Evolutionary conservation across 2,329 filamentous ascomycete species (phyloP), one percentile per base, ranked within the genome.

Genomic region (Fusarium nelsonii): DNA sequence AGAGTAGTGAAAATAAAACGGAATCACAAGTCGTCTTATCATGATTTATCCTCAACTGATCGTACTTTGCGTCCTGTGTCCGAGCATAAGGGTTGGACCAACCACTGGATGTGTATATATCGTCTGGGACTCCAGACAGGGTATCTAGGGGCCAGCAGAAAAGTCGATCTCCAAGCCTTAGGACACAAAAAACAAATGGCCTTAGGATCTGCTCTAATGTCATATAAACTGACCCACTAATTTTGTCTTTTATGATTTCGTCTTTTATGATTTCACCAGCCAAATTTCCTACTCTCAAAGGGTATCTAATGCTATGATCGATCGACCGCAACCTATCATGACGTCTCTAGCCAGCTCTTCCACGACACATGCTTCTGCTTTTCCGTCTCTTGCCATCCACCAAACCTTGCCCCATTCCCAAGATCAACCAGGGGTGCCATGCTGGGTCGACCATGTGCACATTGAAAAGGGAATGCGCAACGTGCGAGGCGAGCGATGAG

Each of bases 401-500:
- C 69, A 39, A 77, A 70, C 26, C 69, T 65, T 11, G 61, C 70
- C 4, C 67, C 72, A 9, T 58, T 59, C 2, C 82, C 82, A 32
- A 90, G 63, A 63, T 88, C 84, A 6, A 90, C 77, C n/a, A 91
- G 63, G 3, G 89, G 89, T 8, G 86, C 84, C 84, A 91, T 87
- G 34, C 87, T 89, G 2, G 89, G 89, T 54, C 90, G 83, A 1
- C 93, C 93, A 81, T 97, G 93, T 2, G 93, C 93, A 78, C 93
- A 97, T 75, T 93, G 90, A 69, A 96, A 96, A 0, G 93, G 92
- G 65, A 95, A 92, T 0, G 83, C 84, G 69, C 91, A 94, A 1
- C 73, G 75, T 0, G 85, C 84, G n/a, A 96, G 79, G 4, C 83
- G 82, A 3, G 56, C 63, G 0, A 95, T 76, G 34, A 96, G 77